Percentiles rank a stretch among this genome's conserved stretches.
phyloP scores from a whole-genome alignment of 139 green algal species.

The Picocystis salinarum region DNA sequence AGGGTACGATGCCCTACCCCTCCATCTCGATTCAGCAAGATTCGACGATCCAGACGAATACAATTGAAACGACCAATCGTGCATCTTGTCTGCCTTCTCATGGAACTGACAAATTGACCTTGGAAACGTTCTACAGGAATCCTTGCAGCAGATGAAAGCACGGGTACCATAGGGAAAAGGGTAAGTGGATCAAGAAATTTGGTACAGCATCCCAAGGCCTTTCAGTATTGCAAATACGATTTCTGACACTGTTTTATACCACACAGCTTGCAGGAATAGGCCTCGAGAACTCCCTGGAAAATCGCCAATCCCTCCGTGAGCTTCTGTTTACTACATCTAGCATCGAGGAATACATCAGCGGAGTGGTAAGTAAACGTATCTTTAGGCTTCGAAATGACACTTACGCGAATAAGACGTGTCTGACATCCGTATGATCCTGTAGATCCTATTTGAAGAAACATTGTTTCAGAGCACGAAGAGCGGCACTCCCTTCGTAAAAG shows the following conservation, averaged over 20 bases:
- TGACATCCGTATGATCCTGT: not conserved
- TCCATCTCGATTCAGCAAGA: too few relatives aligned
- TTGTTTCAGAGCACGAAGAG: constrained; percentile 59
- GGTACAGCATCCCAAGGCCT: too few relatives aligned
- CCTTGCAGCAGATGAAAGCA: constrained; percentile 58
- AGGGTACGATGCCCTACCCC: too few relatives aligned
- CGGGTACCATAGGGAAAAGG: constrained; percentile 65
- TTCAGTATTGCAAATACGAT: too few relatives aligned
- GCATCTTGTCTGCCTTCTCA: too few relatives aligned
- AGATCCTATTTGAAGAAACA: constrained; percentile 80
- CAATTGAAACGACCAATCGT: too few relatives aligned
- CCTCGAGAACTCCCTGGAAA: constrained; percentile 3
- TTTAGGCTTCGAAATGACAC: not conserved
- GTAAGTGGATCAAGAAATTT: too few relatives aligned
- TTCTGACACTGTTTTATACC: too few relatives aligned
- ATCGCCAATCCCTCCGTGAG: constrained; percentile 27
- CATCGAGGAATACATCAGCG: constrained; percentile 41
- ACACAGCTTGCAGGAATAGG: too few relatives aligned
- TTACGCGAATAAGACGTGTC: not conserved
- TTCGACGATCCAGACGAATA: too few relatives aligned
- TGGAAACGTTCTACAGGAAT: too few relatives aligned
- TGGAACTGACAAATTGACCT: too few relatives aligned
- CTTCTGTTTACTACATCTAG: constrained; percentile 33
- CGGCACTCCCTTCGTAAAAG: constrained; percentile 43
- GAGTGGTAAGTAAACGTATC: not conserved